A percentile compares a stretch with the other conserved stretches of the same genome.
These are phyloP conservation scores for Primulina eburnea DNA, from an alignment of 257 asterid genomes.

Conservation along the genomic window DNA sequence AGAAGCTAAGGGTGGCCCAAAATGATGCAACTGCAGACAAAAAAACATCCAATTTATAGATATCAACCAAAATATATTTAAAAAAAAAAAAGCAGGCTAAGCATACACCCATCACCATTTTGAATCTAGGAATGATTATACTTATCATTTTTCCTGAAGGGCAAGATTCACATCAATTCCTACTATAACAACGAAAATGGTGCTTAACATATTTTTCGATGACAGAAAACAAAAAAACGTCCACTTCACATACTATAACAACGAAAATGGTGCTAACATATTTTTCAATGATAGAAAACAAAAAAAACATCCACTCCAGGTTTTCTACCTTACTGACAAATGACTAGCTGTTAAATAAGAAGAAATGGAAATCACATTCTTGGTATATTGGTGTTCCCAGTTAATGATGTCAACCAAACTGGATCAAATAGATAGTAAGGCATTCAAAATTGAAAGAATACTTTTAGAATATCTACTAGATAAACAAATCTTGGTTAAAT, in stretches of 20 bases:
- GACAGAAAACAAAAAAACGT: neutral
- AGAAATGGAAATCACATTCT: neutral
- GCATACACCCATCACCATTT: slow-evolving; percentile 7
- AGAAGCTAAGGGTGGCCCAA: slow-evolving; percentile 80
- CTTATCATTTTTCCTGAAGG: neutral
- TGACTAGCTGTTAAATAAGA: neutral
- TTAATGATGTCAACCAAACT: too few relatives aligned
- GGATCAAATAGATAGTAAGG: too few relatives aligned
- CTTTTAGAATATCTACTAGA: neutral
- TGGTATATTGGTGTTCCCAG: too few relatives aligned
- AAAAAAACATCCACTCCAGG: neutral
- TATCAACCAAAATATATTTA: slow-evolving; percentile 3
- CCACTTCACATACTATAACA: neutral
- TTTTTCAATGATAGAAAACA: too few relatives aligned
- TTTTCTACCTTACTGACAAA: neutral
- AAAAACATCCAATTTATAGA: slow-evolving; percentile 12
- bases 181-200: neutral
- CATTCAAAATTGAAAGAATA: neutral
- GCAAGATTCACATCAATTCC: neutral
- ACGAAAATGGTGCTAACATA: too few relatives aligned
- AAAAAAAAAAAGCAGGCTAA: neutral
- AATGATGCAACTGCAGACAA: slow-evolving; percentile 72
- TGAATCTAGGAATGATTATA: slow-evolving; percentile 4
- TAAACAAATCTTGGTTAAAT: neutral
- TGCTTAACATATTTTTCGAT: neutral